These are phyloP conservation scores for Elongisporangium undulatum DNA, from an alignment of 352 stramenopile species.

Conservation along the genomic window DNA sequence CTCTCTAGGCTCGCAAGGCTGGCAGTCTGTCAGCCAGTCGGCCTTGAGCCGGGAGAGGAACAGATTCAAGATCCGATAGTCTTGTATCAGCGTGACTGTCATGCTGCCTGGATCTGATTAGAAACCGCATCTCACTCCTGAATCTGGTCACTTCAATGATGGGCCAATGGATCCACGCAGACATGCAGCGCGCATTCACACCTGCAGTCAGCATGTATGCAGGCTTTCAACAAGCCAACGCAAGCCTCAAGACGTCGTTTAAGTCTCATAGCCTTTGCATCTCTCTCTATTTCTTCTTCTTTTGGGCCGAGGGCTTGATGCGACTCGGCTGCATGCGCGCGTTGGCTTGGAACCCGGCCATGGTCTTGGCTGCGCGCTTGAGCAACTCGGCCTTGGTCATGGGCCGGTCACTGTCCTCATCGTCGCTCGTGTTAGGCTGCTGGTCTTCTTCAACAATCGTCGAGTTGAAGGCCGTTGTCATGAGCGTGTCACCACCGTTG, in stretches of 20 bases:
- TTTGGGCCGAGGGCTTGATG: slow-evolving; percentile 15
- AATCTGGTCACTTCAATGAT: slow-evolving; percentile 1
- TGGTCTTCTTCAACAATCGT: slow-evolving; percentile 50
- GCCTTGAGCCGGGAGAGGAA: neutral
- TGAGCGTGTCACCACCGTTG: slow-evolving; percentile 1
- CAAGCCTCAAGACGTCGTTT: neutral
- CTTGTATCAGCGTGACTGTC: neutral
- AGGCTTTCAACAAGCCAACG: neutral
- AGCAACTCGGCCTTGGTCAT: slow-evolving; percentile 66
- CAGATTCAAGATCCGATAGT: too few species aligned
- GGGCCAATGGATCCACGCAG: neutral
- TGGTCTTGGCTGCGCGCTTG: slow-evolving; percentile 42
- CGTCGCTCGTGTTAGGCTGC: slow-evolving; percentile 39
- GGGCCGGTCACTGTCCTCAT: slow-evolving; percentile 56
- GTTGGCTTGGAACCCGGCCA: slow-evolving; percentile 41
- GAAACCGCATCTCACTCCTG: slow-evolving; percentile 5
- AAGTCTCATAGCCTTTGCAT: neutral
- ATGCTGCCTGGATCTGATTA: neutral
- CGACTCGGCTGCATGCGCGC: slow-evolving; percentile 39
- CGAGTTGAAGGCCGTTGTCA: slow-evolving; percentile 8
- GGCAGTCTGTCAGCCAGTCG: too few species aligned
- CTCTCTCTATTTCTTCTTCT: slow-evolving; percentile 38
- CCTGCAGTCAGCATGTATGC: neutral
- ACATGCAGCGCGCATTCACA: neutral
- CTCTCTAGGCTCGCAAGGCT: too few species aligned